Conservation (phyloP, 139 green algal genomes). For the Micractinium sp. region DNA sequence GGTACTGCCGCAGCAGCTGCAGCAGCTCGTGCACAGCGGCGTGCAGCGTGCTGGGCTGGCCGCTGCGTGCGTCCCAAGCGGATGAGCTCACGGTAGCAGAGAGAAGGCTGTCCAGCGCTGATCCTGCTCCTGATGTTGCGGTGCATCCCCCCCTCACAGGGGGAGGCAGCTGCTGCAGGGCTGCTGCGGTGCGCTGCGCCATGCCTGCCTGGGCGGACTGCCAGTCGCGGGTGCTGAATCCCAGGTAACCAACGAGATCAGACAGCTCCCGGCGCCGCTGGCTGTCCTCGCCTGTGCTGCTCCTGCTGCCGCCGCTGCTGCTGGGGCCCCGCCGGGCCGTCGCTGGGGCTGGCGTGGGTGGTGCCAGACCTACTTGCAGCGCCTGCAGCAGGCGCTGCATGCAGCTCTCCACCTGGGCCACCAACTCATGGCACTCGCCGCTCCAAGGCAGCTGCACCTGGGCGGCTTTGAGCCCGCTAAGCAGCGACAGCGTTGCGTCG, state of each 20-base stretch:
- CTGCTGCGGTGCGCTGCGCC: neutral
- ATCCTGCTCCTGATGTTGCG: neutral
- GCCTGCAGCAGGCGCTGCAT: neutral
- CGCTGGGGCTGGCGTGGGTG: neutral
- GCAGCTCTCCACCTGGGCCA: neutral
- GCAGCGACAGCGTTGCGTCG: neutral
- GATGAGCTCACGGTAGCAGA: neutral
- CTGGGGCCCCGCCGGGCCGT: too few species aligned
- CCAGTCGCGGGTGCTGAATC: constrained; percentile 4
- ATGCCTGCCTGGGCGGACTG: neutral
- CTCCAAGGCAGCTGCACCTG: neutral
- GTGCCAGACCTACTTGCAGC: constrained; percentile 12
- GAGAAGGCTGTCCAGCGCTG: constrained; percentile 13
- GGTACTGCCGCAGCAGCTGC: constrained; percentile 1
- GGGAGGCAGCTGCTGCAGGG: neutral
- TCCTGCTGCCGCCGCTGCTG: too few species aligned
- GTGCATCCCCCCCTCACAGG: neutral
- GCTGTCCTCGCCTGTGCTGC: neutral
- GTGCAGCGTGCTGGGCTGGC: constrained; percentile 5
- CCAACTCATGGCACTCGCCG: neutral
- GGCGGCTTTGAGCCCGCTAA: neutral
- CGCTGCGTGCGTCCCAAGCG: neutral
- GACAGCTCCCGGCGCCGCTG: neutral
- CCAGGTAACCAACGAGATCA: neutral
- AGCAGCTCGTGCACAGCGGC: neutral